Evolutionary conservation across 805 yeast genomes (phyloP).

Genomic region (Cyberlindnera amylophila): DNA sequence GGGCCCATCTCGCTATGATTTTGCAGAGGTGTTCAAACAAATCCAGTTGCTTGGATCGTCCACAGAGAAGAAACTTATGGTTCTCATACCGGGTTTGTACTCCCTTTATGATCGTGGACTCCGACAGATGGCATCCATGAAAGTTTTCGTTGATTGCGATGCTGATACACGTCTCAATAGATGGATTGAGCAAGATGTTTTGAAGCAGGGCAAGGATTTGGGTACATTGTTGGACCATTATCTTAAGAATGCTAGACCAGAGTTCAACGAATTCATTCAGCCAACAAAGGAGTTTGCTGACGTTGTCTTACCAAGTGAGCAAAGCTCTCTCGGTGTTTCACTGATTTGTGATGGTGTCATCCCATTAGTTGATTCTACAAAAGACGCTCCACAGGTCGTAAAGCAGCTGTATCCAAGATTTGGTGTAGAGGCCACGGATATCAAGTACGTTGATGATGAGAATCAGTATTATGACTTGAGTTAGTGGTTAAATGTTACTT

Average conservation of each 20-base stretch:
- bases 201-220: constrained; percentile 22
- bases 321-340: constrained; percentile 52
- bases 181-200: constrained; percentile 48
- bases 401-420: constrained; percentile 14
- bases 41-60: constrained; percentile 4
- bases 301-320: constrained; percentile 68
- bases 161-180: constrained; percentile 81
- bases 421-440: constrained; percentile 25
- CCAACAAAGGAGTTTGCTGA: constrained; percentile 75
- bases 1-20: constrained; percentile 28
- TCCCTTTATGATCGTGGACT: constrained; percentile 65
- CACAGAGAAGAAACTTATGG: constrained; percentile 27
- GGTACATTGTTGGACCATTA: constrained; percentile 39
- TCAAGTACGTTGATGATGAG: constrained; percentile 37
- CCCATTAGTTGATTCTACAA: constrained; percentile 4
- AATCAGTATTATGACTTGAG: constrained; percentile 39
- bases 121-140: constrained; percentile 53
- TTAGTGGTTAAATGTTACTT: neutral
- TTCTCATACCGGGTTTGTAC: constrained; percentile 72
- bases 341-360: constrained; percentile 64
- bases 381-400: neutral
- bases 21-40: constrained; percentile 25
- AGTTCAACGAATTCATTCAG: constrained; percentile 59
- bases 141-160: constrained; percentile 78
- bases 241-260: constrained; percentile 54